Evolutionary conservation across 1,139 yeast species (phyloP).

Genomic region (Arxiozyma telluris): DNA sequence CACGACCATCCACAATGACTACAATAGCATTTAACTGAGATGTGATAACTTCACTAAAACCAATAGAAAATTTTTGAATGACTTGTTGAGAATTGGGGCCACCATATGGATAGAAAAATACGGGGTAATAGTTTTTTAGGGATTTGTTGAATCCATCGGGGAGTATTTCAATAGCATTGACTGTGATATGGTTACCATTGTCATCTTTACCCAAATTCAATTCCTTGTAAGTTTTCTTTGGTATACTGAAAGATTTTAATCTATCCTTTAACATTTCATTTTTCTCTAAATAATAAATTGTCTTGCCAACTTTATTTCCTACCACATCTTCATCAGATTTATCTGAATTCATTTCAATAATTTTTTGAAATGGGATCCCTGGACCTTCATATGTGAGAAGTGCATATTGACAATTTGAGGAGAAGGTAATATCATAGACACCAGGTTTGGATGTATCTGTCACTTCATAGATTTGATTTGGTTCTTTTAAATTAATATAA

Average conservation of each 20-base stretch:
- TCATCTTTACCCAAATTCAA: constrained; percentile 43
- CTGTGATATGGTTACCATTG: constrained; percentile 37
- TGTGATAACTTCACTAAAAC: constrained; percentile 58
- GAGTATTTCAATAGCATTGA: constrained; percentile 51
- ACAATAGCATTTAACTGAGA: constrained; percentile 63
- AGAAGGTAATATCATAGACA: constrained; percentile 59
- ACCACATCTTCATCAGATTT: constrained; percentile 9
- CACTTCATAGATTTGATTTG: constrained; percentile 38
- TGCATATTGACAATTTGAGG: constrained; percentile 56
- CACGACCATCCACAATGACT: constrained; percentile 76
- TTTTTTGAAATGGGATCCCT: constrained; percentile 52
- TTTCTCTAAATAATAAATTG: constrained; percentile 36
- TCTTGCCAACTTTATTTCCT: constrained; percentile 27
- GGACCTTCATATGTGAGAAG: constrained; percentile 60
- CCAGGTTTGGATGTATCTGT: constrained; percentile 54
- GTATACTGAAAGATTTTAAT: constrained; percentile 41
- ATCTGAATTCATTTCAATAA: constrained; percentile 30
- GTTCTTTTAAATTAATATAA: constrained; percentile 38
- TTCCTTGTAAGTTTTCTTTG: constrained; percentile 39
- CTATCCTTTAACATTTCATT: constrained; percentile 38
- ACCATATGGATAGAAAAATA: constrained; percentile 65
- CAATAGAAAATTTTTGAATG: constrained; percentile 42
- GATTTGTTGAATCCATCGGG: constrained; percentile 52
- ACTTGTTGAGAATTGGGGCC: constrained; percentile 80
- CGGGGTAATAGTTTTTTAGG: constrained; percentile 47